Base-by-base conservation (phyloP, 148 eudicot species). In the Dysphania ambrosioides region DNA sequence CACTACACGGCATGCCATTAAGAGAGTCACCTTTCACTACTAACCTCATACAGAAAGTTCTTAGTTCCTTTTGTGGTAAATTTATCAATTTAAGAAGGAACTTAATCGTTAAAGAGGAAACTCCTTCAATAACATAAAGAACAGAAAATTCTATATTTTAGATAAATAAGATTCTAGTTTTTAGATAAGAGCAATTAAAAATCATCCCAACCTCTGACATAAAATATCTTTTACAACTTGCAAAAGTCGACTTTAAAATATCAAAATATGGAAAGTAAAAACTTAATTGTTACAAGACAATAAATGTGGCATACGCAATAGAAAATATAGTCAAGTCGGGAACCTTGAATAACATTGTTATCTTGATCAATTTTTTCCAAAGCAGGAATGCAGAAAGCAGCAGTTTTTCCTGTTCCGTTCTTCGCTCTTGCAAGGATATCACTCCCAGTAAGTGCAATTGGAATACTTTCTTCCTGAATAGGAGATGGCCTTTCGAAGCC, bases 351-450 rank as follows among this genome's bases (percentile, higher is more conserved):
- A 61, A 86, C 87, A 82, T 93, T 89, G 74, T 82, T 84, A 61
- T 88, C 94, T 75, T 84, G 87, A 81, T 93, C 94, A 66, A 93
- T 87, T 79, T 89, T 92, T 79, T 92, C 97, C 81, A 92, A 72
- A 19, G 88, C 88, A 77, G 97, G 97, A 72, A 92, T 73, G 71
- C 97, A 89, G 69, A 92, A 92, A n/a, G 94, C 97, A 30, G 94
- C 97, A 57, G 97, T 92, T 85, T 89, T 92, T 69, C 97, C 97
- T 49, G 97, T 92, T 69, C 97, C 97, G 72, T 90, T 92, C 80
- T 92, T 90, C 0, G 97, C 97, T 85, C 97, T 88, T 0, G 97
- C 97, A 63, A 92, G 87, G 79, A 92, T 90, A 83, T 92, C 93
- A 66, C 95, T 80, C 11, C 97, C 97, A 72, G 94, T 89, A n/a